Percentiles rank a stretch among this genome's conserved stretches.
phyloP scores from a whole-genome alignment of 108 stramenopile species.

The Cyclotella choctawhatcheeana region DNA sequence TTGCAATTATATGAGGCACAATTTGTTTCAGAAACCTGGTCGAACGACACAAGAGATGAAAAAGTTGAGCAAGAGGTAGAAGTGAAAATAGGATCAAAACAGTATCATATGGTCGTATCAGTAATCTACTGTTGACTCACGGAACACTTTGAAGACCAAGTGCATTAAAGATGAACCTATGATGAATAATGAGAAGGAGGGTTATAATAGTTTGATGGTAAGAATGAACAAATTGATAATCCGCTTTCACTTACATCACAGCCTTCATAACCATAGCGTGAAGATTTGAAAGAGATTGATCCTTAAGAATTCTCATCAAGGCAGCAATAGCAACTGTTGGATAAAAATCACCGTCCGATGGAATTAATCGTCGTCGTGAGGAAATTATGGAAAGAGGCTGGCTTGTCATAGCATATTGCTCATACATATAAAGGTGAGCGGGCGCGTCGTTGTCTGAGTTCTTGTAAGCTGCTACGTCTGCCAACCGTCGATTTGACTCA shows the following conservation, averaged over 20 bases:
- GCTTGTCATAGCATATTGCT: slow-evolving; percentile 88
- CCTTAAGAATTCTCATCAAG: slow-evolving; percentile 87
- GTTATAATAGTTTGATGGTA: no score
- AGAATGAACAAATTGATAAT: no score
- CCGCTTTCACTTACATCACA: not conserved
- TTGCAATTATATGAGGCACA: slow-evolving; percentile 87
- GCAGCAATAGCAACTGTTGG: slow-evolving; percentile 93
- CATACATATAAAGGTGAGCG: slow-evolving; percentile 90
- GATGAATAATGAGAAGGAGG: slow-evolving; percentile 10
- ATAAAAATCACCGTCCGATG: slow-evolving; percentile 88
- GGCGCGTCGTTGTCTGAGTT: slow-evolving; percentile 74
- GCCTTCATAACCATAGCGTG: slow-evolving; percentile 93
- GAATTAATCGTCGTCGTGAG: slow-evolving; percentile 69
- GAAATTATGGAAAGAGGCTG: slow-evolving; percentile 77
- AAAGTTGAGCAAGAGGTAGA: no score
- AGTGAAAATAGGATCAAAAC: no score
- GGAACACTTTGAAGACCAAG: slow-evolving; percentile 89
- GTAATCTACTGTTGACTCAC: slow-evolving; percentile 80
- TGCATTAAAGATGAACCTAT: slow-evolving; percentile 91
- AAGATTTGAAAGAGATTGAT: slow-evolving; percentile 87
- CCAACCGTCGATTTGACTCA: not conserved
- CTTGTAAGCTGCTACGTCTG: slow-evolving; percentile 22
- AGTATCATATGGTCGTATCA: no score
- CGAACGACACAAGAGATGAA: no score
- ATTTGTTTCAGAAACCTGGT: slow-evolving; percentile 20